Base-by-base conservation (phyloP, 495 filamentous ascomycete species). In the Talaromyces liani region DNA sequence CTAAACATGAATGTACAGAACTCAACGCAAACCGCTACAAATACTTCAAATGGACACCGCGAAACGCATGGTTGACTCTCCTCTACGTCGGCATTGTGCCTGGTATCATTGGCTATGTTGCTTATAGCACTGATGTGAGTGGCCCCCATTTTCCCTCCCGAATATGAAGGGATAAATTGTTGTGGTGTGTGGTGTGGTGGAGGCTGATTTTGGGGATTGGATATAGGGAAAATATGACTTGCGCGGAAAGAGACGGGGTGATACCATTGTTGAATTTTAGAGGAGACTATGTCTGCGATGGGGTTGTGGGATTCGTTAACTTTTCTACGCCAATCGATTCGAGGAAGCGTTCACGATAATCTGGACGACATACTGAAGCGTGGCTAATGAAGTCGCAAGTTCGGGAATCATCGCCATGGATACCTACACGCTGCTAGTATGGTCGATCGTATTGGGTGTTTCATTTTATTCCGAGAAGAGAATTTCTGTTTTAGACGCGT, bases 21-120 rank as follows among this genome's bases (percentile, higher is more conserved):
- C 89, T 97, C 86, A 84, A 81, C 68, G 73, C 79, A 67, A 92
- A 95, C 80, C 90, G 94, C 58, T 88, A 92, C 85, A 93, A 90
- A 78, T 96, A 92, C 85, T 98, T 97, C 84, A 85, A 91, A 69
- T 98, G 90, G 90, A 97, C 88, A 14, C 82, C 85, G 25, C 82
- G 90, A 66, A 94, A 92, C 53, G 91, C 90, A 25, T 85, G 85
- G 80, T 65, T 96, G 65, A 88, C 86, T 4, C 84, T 97, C 69
- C 71, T 86, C 34, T 97, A 91, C 76, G 81, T 88, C 62, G 75
- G 85, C 27, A 75, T 84, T 39, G 82, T 97, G 24, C 94, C 94
- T 6, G 71, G 75, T 33, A 74, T 87, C 36, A 47, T 96, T 60
- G 86, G 85, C 36, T 86, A 87, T 65, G 58, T 93, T 39, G 91